Evolutionary conservation across 164 flowering plant species (phyloP).

Genomic region (Sextonia rubra): DNA sequence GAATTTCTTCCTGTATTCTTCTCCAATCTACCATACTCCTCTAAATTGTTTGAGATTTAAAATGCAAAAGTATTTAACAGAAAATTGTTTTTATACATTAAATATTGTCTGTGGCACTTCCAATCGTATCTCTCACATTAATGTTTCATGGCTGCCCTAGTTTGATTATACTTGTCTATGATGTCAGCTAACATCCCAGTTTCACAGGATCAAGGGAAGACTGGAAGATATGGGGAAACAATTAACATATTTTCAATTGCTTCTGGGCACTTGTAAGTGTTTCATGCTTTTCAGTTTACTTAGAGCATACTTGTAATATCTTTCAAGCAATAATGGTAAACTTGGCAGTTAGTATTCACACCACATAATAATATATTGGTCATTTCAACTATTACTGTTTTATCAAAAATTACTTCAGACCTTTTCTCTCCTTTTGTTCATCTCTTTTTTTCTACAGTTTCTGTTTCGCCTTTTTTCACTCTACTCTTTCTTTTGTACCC

Average conservation of each 20-base stretch:
- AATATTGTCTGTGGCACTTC: neutral
- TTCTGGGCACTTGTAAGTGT: conserved; percentile 95
- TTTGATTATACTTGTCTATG: neutral
- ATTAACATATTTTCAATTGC: conserved; percentile 97
- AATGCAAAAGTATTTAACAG: neutral
- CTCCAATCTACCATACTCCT: neutral
- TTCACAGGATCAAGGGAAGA: conserved; percentile 42
- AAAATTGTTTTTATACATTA: neutral
- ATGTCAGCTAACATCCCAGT: conserved; percentile 11
- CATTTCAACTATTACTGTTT: no score
- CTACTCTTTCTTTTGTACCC: no score
- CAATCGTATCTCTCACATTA: neutral
- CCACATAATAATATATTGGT: no score
- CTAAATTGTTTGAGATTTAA: neutral
- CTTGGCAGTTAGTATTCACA: no score
- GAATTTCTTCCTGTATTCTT: neutral
- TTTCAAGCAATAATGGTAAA: no score
- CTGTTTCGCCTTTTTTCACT: no score
- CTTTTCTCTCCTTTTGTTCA: no score
- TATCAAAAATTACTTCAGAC: no score
- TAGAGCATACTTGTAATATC: no score
- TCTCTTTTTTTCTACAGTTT: no score
- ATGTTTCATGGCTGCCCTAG: neutral
- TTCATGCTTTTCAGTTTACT: no score
- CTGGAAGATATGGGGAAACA: conserved; percentile 65